Conservation (phyloP, 148 eudicot species). For the Rhododendron molle region DNA sequence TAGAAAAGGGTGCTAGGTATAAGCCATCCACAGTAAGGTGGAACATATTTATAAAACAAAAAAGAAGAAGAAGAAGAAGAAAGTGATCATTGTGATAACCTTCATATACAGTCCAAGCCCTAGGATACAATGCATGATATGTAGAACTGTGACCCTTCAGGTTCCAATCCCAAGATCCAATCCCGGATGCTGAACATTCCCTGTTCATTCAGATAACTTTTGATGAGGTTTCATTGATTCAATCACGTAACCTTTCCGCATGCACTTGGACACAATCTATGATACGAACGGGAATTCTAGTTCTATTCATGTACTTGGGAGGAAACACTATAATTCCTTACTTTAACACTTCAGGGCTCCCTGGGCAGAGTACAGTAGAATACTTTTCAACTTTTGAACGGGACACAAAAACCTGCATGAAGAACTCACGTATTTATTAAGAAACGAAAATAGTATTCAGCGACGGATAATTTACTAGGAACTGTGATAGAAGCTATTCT, state of each 20-base stretch:
- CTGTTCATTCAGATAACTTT: slow-evolving; percentile 34
- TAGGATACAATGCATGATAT: slow-evolving; percentile 88
- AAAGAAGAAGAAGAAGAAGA: neutral
- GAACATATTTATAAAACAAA: neutral
- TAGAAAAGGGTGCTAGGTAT: neutral
- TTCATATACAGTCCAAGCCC: slow-evolving; percentile 96
- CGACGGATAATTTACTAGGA: neutral
- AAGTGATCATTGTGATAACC: slow-evolving; percentile 33
- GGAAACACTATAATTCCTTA: slow-evolving; percentile 29
- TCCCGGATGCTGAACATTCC: slow-evolving; percentile 52
- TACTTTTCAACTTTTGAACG: slow-evolving; percentile 69
- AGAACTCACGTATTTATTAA: neutral
- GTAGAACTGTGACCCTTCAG: slow-evolving; percentile 59
- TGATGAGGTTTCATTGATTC: slow-evolving; percentile 11
- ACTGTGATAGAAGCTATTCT: neutral
- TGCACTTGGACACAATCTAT: neutral
- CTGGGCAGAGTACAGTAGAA: slow-evolving; percentile 77
- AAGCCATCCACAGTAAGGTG: neutral
- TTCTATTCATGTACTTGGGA: neutral
- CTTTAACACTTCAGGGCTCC: slow-evolving; percentile 53
- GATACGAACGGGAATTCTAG: neutral
- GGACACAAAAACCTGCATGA: slow-evolving; percentile 70
- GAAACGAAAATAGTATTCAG: neutral
- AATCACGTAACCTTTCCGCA: neutral
- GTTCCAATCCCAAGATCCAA: slow-evolving; percentile 98